phyloP scores from a whole-genome alignment of 306 rosid species.

The Carpinus viminea region DNA sequence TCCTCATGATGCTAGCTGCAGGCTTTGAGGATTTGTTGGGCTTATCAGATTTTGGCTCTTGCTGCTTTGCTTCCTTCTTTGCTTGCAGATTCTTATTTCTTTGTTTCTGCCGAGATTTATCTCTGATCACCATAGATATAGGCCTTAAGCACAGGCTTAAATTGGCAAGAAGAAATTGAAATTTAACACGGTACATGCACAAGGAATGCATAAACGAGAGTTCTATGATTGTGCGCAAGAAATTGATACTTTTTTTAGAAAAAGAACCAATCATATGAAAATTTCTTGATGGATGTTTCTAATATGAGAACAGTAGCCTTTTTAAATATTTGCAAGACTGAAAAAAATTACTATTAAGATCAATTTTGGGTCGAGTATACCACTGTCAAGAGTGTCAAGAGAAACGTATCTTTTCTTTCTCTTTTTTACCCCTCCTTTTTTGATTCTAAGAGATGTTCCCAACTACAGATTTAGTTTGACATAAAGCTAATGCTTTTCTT shows the following conservation, averaged over 20 bases:
- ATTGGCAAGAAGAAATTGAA: conserved; percentile 1
- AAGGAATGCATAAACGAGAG: conserved; percentile 1
- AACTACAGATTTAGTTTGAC: background rate
- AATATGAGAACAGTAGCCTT: background rate
- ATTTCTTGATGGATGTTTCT: background rate
- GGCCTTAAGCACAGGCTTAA: conserved; percentile 22
- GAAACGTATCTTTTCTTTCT: background rate
- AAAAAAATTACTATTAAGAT: background rate
- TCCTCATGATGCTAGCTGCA: conserved; percentile 42
- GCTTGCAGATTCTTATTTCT: conserved; percentile 71
- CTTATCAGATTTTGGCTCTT: conserved; percentile 55
- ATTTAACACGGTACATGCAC: background rate
- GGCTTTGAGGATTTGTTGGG: conserved; percentile 40
- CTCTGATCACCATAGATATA: conserved; percentile 48
- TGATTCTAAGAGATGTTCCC: background rate
- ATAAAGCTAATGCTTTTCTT: background rate
- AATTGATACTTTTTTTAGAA: background rate
- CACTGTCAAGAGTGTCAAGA: background rate
- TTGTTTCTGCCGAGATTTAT: conserved; percentile 88
- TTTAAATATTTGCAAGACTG: too few relatives aligned
- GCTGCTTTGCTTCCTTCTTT: conserved; percentile 72
- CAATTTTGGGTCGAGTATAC: background rate
- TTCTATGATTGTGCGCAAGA: background rate
- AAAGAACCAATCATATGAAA: background rate
- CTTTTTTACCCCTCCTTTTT: background rate